These are phyloP conservation scores for Candida patagonica DNA, from an alignment of 805 yeast species.

Conservation along the genomic window DNA sequence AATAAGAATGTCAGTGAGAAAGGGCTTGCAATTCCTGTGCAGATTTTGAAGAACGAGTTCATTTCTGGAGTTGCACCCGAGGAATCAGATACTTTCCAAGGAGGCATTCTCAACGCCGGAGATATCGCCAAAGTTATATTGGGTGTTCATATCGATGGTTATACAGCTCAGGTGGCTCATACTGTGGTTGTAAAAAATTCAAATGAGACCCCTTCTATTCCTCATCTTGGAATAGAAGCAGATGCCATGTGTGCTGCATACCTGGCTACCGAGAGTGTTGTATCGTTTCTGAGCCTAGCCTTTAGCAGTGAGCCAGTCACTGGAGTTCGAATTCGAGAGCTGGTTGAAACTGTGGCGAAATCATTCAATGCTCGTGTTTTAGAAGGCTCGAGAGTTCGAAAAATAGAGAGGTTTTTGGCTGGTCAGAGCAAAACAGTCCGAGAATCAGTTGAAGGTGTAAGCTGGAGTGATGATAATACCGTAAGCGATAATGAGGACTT, in stretches of 20 bases:
- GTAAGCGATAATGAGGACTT: constrained; percentile 46
- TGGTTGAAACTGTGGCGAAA: constrained; percentile 83
- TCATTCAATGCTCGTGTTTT: constrained; percentile 75
- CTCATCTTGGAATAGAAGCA: constrained; percentile 74
- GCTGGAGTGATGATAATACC: constrained; percentile 24
- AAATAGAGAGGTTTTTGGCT: constrained; percentile 85
- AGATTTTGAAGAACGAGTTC: constrained; percentile 74
- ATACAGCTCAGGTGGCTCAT: constrained; percentile 79
- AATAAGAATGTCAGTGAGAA: constrained; percentile 53
- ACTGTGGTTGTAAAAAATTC: constrained; percentile 66
- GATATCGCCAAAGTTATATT: constrained; percentile 77
- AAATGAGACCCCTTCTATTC: constrained; percentile 42
- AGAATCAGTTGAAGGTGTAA: constrained; percentile 88
- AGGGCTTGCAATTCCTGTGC: constrained; percentile 89
- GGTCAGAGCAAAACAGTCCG: constrained; percentile 87
- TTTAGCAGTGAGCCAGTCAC: constrained; percentile 34
- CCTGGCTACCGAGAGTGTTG: constrained; percentile 81
- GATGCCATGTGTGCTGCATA: constrained; percentile 86
- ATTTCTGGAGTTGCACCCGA: constrained; percentile 82
- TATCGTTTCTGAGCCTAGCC: constrained; percentile 50
- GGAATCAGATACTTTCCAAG: constrained; percentile 28
- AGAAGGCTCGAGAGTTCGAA: constrained; percentile 88
- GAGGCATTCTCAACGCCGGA: constrained; percentile 52
- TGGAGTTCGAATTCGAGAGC: constrained; percentile 58
- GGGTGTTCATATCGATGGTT: constrained; percentile 94